Percentiles rank a stretch among this genome's conserved stretches.
Conservation (phyloP, 2,329 filamentous ascomycete species). For the Aureobasidium mangrovei region DNA sequence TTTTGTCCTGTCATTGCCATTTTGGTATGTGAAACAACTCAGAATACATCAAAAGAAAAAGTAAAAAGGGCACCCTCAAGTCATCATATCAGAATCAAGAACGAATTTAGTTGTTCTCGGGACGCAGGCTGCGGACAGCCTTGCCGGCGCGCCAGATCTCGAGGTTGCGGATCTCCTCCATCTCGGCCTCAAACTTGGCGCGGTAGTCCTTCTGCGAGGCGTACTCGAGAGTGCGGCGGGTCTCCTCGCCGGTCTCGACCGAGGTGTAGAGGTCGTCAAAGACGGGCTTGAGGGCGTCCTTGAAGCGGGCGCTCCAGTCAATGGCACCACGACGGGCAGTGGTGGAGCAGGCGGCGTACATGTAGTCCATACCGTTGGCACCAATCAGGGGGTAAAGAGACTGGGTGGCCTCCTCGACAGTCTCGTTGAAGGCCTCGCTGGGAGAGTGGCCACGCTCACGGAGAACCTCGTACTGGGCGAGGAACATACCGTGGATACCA, state of each 20-base stretch:
- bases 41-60: conserved; percentile 9
- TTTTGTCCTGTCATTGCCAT: conserved; percentile 14
- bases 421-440: conserved; percentile 99
- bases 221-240: conserved; percentile 92
- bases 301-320: conserved; percentile 96
- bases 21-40: conserved; percentile 11
- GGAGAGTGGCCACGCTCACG: conserved; percentile 96
- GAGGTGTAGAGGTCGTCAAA: conserved; percentile 96
- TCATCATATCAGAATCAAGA: conserved; percentile 8
- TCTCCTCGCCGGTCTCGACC: conserved; percentile 87
- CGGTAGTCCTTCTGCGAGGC: conserved; percentile 95
- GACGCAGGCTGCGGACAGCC: conserved; percentile 60
- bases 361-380: conserved; percentile 99
- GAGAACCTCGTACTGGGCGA: conserved; percentile 99
- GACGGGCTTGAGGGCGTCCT: conserved; percentile 95
- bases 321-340: conserved; percentile 97
- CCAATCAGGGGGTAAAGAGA: conserved; percentile 96
- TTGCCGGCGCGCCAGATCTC: conserved; percentile 99
- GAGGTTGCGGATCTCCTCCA: conserved; percentile 94
- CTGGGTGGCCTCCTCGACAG: conserved; percentile 98
- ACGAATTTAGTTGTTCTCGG: conserved; percentile 27
- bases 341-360: conserved; percentile 99
- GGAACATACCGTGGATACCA: conserved; percentile 99
- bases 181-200: conserved; percentile 93
- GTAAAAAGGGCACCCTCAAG: background rate